Evolutionary conservation across 768 basidiomycete genomes (phyloP), one percentile per base, ranked within the genome.

Genomic region (Sarcomyxa edulis): DNA sequence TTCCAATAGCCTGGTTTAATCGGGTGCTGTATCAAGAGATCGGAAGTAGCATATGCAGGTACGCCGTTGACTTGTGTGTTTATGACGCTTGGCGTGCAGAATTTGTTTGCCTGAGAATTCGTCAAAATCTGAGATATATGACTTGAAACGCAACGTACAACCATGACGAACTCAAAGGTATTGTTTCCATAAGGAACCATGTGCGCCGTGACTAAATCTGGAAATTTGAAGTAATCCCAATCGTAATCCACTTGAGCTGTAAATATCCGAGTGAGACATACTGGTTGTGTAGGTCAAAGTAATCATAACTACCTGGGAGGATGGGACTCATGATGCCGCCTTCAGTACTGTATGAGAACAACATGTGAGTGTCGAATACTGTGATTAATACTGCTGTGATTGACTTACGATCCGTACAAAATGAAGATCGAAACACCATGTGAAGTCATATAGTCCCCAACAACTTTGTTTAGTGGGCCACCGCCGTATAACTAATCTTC

Each of bases 351-450:
- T 4, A 22, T n/a, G 9, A 20, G n/a, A 28, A 14, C 14, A 11
- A 20, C 10, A 23, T 27, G 21, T 12, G 16, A 15, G 7, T 11
- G 20, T 19, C 3, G 4, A 11, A 35, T 15, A 19, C 26, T 12
- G 8, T 11, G 19, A 15, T 10, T 6, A 1, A 46, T n/a, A 33
- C 25, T 35, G 23, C 15, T 2, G 11, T 11, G 20, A 26, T 2
- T 7, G 1, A 51, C 60, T 25, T 27, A 69, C 47, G 53, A 47
- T 3, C 65, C 67, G 35, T 64, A 72, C 11, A 56, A 46, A 2
- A 45, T 49, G 7, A 44, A 37, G 2, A 69, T 44, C 1, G 47
- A 44, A 2, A 69, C 61, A 0, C 66, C 68, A 12, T 58, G 45
- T 5, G 48, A 40, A 3, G 48, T 48, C 15, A 69, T 36, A n/a